Percentiles rank a stretch among this genome's conserved stretches.
Conservation (phyloP, 2,329 filamentous ascomycete species). For the Stagonosporopsis rhizophila region DNA sequence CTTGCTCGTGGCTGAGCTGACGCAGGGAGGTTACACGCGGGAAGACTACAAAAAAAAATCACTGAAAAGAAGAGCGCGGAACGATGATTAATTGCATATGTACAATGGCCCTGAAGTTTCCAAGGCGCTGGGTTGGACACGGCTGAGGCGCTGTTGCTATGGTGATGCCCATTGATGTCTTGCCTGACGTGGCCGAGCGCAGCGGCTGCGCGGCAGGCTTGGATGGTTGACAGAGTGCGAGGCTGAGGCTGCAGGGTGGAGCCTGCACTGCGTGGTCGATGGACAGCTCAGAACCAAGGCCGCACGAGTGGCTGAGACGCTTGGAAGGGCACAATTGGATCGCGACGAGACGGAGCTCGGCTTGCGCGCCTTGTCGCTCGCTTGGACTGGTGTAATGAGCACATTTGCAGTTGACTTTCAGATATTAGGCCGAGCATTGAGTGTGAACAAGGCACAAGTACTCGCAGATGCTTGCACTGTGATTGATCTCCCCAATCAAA, state of each 20-base stretch:
- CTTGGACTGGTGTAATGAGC: background rate
- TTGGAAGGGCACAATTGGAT: background rate
- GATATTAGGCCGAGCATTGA: background rate
- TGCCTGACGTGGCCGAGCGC: conserved; percentile 39
- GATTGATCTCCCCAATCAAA: background rate
- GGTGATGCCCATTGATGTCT: conserved; percentile 35
- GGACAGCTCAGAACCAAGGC: conserved; percentile 1
- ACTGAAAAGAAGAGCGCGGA: conserved; percentile 1
- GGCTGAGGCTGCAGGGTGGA: background rate
- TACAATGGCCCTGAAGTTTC: conserved; percentile 25
- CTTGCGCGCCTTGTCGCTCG: background rate
- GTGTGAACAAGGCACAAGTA: background rate
- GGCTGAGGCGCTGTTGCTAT: conserved; percentile 39
- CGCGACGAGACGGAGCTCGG: conserved; percentile 6
- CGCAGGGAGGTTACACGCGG: conserved; percentile 2
- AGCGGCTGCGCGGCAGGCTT: conserved; percentile 23
- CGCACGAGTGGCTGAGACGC: background rate
- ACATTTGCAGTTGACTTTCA: background rate
- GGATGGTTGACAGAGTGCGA: conserved; percentile 1
- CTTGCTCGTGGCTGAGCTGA: conserved; percentile 5
- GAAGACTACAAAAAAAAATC: conserved; percentile 4
- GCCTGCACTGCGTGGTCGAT: background rate
- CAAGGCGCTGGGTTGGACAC: conserved; percentile 16
- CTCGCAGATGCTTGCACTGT: background rate
- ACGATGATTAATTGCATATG: conserved; percentile 29